phyloP scores from a whole-genome alignment of 139 green algal species.

The Micractinium sp. region DNA sequence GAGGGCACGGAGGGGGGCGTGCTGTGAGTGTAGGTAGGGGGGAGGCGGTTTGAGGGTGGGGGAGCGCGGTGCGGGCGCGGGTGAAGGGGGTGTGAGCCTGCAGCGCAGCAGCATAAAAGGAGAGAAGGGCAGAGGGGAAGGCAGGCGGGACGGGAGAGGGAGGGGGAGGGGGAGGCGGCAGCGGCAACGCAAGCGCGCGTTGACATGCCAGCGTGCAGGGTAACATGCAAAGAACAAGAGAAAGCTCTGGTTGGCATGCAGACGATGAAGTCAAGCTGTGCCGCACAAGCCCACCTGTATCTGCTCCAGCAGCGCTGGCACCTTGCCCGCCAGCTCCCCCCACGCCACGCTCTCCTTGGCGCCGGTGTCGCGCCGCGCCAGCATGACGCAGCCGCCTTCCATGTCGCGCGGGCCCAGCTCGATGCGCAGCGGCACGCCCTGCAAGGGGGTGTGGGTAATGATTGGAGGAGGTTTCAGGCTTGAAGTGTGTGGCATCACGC shows the following conservation, averaged over 20 bases:
- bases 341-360: conserved; percentile 90
- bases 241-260: too few relatives aligned
- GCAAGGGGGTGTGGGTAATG: not conserved
- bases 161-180: too few relatives aligned
- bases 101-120: too few relatives aligned
- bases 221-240: too few relatives aligned
- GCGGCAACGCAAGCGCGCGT: too few relatives aligned
- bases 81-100: too few relatives aligned
- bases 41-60: too few relatives aligned
- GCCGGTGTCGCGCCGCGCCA: conserved; percentile 91
- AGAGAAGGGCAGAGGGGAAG: not conserved
- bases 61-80: too few relatives aligned
- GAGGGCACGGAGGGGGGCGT: not conserved
- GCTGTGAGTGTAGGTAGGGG: not conserved
- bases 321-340: conserved; percentile 67
- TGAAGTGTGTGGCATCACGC: not conserved
- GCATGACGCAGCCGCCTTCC: conserved; percentile 77
- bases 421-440: conserved; percentile 91
- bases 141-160: too few relatives aligned
- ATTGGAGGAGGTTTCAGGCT: not conserved
- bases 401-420: conserved; percentile 98
- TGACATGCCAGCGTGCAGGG: not conserved
- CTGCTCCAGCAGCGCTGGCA: conserved; percentile 52
- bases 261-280: not conserved
- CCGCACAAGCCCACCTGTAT: conserved; percentile 45